Conservation (phyloP, 331 rosid genomes). For the Erythrophleum ivorense region DNA sequence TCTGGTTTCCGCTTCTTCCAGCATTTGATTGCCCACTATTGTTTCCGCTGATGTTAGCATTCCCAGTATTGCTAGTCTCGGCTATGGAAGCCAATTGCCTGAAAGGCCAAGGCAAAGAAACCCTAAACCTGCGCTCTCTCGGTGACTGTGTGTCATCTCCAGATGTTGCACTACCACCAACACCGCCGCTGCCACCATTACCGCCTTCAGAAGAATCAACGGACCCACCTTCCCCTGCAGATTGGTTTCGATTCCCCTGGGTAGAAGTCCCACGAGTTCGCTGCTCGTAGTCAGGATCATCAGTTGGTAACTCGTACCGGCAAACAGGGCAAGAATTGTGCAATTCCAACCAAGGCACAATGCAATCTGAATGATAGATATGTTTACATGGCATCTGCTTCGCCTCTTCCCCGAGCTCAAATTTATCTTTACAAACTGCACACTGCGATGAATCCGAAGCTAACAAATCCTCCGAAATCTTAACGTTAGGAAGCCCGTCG, state of each 20-base stretch:
- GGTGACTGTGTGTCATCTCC: slow-evolving; percentile 54
- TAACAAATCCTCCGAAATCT: slow-evolving; percentile 55
- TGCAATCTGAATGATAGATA: slow-evolving; percentile 78
- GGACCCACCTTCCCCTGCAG: slow-evolving; percentile 38
- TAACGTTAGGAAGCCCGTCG: slow-evolving; percentile 56
- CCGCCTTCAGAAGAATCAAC: slow-evolving; percentile 40
- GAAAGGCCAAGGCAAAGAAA: slow-evolving; percentile 64
- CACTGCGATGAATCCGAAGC: slow-evolving; percentile 79
- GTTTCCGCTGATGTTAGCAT: slow-evolving; percentile 46
- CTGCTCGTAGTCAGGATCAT: slow-evolving; percentile 78
- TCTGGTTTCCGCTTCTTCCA: slow-evolving; percentile 63
- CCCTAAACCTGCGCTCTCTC: slow-evolving; percentile 69
- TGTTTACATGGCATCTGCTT: slow-evolving; percentile 87
- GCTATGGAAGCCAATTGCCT: slow-evolving; percentile 59
- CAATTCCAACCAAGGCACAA: slow-evolving; percentile 78
- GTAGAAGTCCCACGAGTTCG: slow-evolving; percentile 44
- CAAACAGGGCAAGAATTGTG: slow-evolving; percentile 90
- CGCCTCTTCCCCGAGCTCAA: slow-evolving; percentile 66
- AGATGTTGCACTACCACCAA: slow-evolving; percentile 35
- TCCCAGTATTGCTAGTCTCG: slow-evolving; percentile 69
- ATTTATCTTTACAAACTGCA: slow-evolving; percentile 81
- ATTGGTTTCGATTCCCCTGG: slow-evolving; percentile 45
- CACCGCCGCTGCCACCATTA: not conserved
- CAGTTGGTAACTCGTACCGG: slow-evolving; percentile 77
- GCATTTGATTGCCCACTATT: slow-evolving; percentile 46